Conservation (phyloP, 1,139 yeast genomes). For the Keqinozyma sinolaborantium region DNA sequence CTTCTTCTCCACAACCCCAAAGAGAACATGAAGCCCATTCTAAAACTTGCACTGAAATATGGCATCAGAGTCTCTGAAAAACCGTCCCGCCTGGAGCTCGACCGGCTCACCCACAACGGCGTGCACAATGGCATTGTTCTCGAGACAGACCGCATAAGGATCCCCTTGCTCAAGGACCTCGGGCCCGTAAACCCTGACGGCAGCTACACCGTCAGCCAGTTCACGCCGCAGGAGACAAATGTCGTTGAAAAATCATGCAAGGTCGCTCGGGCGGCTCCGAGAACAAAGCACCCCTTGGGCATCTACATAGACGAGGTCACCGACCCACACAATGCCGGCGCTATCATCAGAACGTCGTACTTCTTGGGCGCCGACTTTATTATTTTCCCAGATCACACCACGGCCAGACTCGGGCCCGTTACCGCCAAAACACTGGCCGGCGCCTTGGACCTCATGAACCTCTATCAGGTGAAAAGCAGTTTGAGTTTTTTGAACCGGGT, state of each 20-base stretch:
- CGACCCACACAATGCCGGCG: conserved; percentile 91
- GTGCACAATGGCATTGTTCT: conserved; percentile 83
- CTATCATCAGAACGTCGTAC: conserved; percentile 77
- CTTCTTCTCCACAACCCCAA: conserved; percentile 47
- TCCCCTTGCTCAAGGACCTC: conserved; percentile 38
- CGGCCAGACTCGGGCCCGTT: conserved; percentile 73
- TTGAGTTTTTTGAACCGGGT: conserved; percentile 58
- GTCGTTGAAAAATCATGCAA: conserved; percentile 11
- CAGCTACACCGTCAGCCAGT: conserved; percentile 19
- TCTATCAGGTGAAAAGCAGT: conserved; percentile 57
- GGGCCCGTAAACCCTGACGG: conserved; percentile 22
- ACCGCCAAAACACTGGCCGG: conserved; percentile 86
- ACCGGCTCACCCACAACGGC: conserved; percentile 59
- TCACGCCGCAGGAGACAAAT: conserved; percentile 15
- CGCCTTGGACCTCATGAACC: conserved; percentile 72
- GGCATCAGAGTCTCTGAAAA: conserved; percentile 43
- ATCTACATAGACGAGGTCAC: conserved; percentile 77
- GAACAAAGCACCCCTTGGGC: conserved; percentile 57
- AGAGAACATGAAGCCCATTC: conserved; percentile 30
- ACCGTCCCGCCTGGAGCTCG: conserved; percentile 54
- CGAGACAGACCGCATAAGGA: conserved; percentile 58
- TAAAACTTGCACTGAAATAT: conserved; percentile 40
- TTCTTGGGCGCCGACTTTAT: conserved; percentile 84
- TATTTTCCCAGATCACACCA: conserved; percentile 64
- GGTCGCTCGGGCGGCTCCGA: conserved; percentile 13